Evolutionary conservation across 805 yeast genomes (phyloP).

Genomic region (Ogataea pilisensis): DNA sequence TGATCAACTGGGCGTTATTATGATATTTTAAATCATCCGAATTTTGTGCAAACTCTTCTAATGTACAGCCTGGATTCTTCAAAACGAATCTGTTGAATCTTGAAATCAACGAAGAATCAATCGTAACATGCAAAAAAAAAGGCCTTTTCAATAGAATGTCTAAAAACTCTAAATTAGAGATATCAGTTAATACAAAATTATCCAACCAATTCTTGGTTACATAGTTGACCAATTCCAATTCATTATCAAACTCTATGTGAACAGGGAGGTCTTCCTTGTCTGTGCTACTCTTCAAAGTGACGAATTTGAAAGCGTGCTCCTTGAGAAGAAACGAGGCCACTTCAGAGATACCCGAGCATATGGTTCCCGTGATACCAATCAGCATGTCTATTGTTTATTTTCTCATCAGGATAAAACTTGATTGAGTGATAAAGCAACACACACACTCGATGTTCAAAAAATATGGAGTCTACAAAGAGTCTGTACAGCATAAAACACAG

Average conservation of each 20-base stretch:
- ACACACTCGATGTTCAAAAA: not conserved
- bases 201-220: slow-evolving; percentile 66
- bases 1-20: slow-evolving; percentile 29
- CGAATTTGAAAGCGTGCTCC: slow-evolving; percentile 44
- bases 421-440: not conserved
- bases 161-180: slow-evolving; percentile 40
- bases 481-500: too few species aligned
- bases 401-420: too few species aligned
- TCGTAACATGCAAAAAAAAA: slow-evolving; percentile 72
- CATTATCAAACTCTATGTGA: slow-evolving; percentile 31
- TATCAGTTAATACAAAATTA: slow-evolving; percentile 54
- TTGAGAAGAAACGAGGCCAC: slow-evolving; percentile 53
- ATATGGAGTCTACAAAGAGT: too few species aligned
- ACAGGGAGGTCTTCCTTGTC: slow-evolving; percentile 20
- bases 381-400: slow-evolving; percentile 55
- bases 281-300: slow-evolving; percentile 22
- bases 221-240: slow-evolving; percentile 47
- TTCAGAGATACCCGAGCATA: slow-evolving; percentile 62
- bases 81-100: slow-evolving; percentile 37
- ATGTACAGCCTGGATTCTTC: slow-evolving; percentile 8
- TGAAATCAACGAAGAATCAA: slow-evolving; percentile 64
- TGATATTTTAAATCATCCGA: slow-evolving; percentile 10
- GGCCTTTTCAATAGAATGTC: slow-evolving; percentile 61
- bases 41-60: slow-evolving; percentile 15
- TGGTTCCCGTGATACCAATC: slow-evolving; percentile 70